Evolutionary conservation across 805 yeast species (phyloP), one percentile per base, ranked within the genome.

Genomic region (Huiozyma sinensis): DNA sequence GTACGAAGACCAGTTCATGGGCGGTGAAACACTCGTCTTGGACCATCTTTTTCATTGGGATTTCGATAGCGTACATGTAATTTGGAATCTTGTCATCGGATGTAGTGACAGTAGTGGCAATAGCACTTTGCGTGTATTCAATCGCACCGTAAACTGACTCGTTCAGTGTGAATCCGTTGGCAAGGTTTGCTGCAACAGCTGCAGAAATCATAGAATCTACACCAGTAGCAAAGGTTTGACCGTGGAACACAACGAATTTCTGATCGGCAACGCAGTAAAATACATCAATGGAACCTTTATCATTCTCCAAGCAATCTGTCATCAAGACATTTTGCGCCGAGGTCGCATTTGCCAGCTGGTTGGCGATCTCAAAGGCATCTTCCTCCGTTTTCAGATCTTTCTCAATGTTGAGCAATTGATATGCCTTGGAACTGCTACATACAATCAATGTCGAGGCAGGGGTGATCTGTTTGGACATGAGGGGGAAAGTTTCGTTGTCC

Each of bases 121-220:
- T 7, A 10, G 38, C 8, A 36, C 38, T 66, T 47, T 78, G 85
- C 10, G 84, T 76, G 55, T 75, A 86, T 47, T 71, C 71, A 38
- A 83, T 71, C 0, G 81, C 75, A 11, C 68, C 60, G 5, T 67
- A 67, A 7, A 82, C 72, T 0, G 94, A 69, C 1, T 66, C 67
- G 3, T 50, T 47, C 7, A 83, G 53, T 0, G 63, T 24, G 28
- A 53, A 47, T 0, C 79, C 79, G 29, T 67, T 67, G 3, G 94
- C 86, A 28, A 84, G 50, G 50, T 81, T 75, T 3, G 89, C 77
- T 0, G 88, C 79, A 46, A 86, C 78, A 1, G 94, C 72, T 0
- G 92, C 85, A 2, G 95, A 95, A 1, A 95, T 83, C 33, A 83
- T 58, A 38, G 86, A 58, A 5, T 72, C 70, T 1, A 85, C 78